Evolutionary conservation across 306 rosid genomes (phyloP), one percentile per base, ranked within the genome.

Genomic region (Trifolium fragiferum): DNA sequence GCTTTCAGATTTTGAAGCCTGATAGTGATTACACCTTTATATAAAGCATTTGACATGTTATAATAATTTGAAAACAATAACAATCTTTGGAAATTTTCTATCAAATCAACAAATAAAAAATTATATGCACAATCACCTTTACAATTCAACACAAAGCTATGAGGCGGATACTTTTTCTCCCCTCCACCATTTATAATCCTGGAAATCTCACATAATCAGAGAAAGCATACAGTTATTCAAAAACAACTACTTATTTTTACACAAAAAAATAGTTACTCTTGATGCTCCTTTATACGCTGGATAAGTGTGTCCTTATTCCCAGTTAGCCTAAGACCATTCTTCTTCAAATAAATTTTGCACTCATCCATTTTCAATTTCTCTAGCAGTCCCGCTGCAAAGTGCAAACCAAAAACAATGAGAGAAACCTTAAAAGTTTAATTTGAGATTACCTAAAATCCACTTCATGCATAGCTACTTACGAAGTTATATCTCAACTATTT

Each of bases 131-230:
- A 40, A 59, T 40, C 19, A 91, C 98, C 98, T 89, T 88, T 88
- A 80, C 98, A 93, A 64, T 89, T 86, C 82, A 88, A 70, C 50
- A 82, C 85, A 88, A 89, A 91, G 80, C 90, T 83, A 74, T 85
- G 85, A 21, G 61, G 82, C 0, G 95, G 96, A 72, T 89, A 89
- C 83, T 79, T 91, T 60, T 68, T 80, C 87, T 88, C 96, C 70
- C 93, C 93, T 73, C 89, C 98, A 76, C 85, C 88, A 64, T 87
- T 88, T 77, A 84, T 53, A 79, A 91, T 88, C 87, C 98, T 91
- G 86, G 43, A 83, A 83, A 74, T 64, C 59, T 51, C 47, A 63
- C 66, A 18, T 12, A 68, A 64, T 73, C 54, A 55, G 66, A 81
- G 20, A 79, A 82, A 74, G 46, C 61, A 62, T 11, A 15, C 3